Percentiles rank a stretch among this genome's conserved stretches.
These are phyloP conservation scores for Annona squamosa DNA, from an alignment of 164 flowering plant genomes.

Conservation along the genomic window DNA sequence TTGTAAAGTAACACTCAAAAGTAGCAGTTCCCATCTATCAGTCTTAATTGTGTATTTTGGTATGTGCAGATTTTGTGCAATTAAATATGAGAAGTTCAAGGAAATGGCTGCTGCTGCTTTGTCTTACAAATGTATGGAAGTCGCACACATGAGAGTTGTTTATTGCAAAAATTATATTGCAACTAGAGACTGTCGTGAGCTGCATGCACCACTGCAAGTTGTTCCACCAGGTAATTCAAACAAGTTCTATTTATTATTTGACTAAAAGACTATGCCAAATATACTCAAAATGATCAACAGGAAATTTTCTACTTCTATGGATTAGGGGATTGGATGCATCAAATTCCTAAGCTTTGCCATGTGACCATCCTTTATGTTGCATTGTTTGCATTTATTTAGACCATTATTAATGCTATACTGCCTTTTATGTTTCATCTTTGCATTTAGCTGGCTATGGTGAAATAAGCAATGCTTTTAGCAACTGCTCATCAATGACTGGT, in stretches of 20 bases:
- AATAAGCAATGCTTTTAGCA: too few species aligned
- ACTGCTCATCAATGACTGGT: too few species aligned
- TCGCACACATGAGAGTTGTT: slow-evolving; percentile 66
- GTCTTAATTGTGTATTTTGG: background rate
- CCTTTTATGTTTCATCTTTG: background rate
- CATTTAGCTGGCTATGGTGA: background rate
- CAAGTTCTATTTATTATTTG: background rate
- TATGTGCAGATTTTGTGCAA: slow-evolving; percentile 53
- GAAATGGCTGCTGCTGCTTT: slow-evolving; percentile 79
- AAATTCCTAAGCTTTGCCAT: background rate
- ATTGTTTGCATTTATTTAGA: background rate
- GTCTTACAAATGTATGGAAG: slow-evolving; percentile 88
- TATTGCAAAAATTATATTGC: slow-evolving; percentile 37
- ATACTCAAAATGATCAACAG: too few species aligned
- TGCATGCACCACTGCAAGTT: slow-evolving; percentile 52
- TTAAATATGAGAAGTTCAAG: slow-evolving; percentile 53
- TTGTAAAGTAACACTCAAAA: too few species aligned
- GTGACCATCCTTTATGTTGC: background rate
- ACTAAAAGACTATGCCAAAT: background rate
- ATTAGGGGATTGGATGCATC: background rate
- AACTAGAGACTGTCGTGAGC: slow-evolving; percentile 43
- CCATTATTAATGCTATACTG: background rate
- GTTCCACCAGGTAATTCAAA: slow-evolving; percentile 56
- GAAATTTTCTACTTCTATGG: background rate
- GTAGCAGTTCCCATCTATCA: too few species aligned